These are phyloP conservation scores for Pezicula rhizophila DNA, from an alignment of 2,329 filamentous ascomycete species.

Conservation along the genomic window DNA sequence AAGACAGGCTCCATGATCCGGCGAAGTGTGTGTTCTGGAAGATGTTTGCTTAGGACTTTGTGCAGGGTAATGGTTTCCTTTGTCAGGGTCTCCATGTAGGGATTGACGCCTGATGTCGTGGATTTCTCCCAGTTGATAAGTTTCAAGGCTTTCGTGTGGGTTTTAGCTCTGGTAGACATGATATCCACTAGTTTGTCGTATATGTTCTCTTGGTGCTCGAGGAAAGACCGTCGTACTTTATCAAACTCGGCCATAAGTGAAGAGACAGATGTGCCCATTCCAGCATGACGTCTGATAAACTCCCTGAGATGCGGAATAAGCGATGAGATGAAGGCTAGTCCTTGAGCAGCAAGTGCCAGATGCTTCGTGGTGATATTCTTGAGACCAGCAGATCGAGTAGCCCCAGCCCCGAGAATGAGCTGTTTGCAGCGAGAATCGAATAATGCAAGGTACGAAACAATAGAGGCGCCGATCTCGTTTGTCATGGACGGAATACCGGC, in stretches of 20 bases:
- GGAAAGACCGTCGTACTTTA: conserved; percentile 28
- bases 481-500: conserved; percentile 85
- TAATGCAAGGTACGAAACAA: conserved; percentile 81
- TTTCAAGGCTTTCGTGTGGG: conserved; percentile 58
- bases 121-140: conserved; percentile 56
- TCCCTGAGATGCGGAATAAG: conserved; percentile 87
- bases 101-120: conserved; percentile 36
- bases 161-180: conserved; percentile 56
- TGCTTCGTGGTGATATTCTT: conserved; percentile 97
- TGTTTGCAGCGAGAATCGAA: conserved; percentile 98
- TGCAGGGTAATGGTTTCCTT: conserved; percentile 67
- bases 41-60: conserved; percentile 61
- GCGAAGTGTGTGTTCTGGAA: conserved; percentile 55
- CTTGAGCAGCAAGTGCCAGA: conserved; percentile 84
- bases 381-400: conserved; percentile 78
- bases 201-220: conserved; percentile 67
- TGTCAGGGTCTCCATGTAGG: conserved; percentile 66
- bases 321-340: conserved; percentile 78
- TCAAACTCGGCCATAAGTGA: conserved; percentile 42
- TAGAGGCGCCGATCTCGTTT: conserved; percentile 68
- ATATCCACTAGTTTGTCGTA: conserved; percentile 71
- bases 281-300: conserved; percentile 73
- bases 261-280: conserved; percentile 43
- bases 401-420: conserved; percentile 89
- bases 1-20: conserved; percentile 69